Conservation (phyloP, 768 basidiomycete species). For the Leccinum uliginosum region DNA sequence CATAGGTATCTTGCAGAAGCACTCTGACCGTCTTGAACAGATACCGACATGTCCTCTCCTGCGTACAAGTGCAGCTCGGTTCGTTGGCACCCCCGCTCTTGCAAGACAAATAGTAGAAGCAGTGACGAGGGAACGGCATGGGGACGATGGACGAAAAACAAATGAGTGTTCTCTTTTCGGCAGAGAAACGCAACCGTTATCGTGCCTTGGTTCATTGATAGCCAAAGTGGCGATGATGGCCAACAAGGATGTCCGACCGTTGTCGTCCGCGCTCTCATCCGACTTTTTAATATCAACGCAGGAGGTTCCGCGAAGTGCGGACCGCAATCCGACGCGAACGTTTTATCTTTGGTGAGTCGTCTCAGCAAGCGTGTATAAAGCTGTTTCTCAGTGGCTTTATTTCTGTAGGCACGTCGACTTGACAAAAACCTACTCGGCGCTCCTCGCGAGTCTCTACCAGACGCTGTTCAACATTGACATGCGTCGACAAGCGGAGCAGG, state of each 20-base stretch:
- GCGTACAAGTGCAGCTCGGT: no score
- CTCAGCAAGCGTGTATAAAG: not conserved
- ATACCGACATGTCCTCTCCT: no score
- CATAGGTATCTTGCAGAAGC: no score
- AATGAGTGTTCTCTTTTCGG: no score
- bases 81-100: no score
- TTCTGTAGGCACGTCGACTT: conserved; percentile 81
- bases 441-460: conserved; percentile 67
- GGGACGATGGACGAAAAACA: no score
- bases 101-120: no score
- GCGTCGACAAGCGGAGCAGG: conserved; percentile 70
- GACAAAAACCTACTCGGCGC: conserved; percentile 71
- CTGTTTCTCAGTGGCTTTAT: not conserved
- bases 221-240: conserved; percentile 82
- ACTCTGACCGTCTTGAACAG: no score
- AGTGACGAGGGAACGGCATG: no score
- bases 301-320: conserved; percentile 88
- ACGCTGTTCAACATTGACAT: conserved; percentile 81
- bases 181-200: no score
- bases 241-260: conserved; percentile 61
- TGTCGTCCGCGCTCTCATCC: conserved; percentile 72
- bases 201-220: no score
- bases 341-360: conserved; percentile 82
- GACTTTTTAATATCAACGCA: conserved; percentile 86
- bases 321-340: conserved; percentile 83